phyloP scores from a whole-genome alignment of 2,329 filamentous ascomycete genomes.

The Simplicillium aogashimaense region DNA sequence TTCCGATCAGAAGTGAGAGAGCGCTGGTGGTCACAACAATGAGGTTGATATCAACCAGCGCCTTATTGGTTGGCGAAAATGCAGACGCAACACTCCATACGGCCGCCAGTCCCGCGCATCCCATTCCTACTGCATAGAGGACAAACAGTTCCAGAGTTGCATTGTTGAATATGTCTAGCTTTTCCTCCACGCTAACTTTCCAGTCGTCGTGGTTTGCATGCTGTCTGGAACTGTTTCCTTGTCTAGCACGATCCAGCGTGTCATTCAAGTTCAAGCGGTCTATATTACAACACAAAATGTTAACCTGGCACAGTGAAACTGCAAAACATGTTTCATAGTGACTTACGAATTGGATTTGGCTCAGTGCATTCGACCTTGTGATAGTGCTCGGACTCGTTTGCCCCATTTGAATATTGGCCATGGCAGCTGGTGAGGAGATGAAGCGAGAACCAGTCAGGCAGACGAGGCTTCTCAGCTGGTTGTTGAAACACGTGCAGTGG shows the following conservation, averaged over 20 bases:
- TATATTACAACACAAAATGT: too few relatives aligned
- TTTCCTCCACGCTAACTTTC: neutral
- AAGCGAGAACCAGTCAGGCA: conserved; percentile 41
- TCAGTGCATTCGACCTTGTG: conserved; percentile 35
- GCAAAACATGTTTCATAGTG: neutral
- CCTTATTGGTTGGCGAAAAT: neutral
- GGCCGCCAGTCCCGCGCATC: neutral
- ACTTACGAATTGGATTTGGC: conserved; percentile 27
- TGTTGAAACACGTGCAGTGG: too few relatives aligned
- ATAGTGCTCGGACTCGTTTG: conserved; percentile 22
- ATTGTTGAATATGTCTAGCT: neutral
- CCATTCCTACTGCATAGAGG: neutral
- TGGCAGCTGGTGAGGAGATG: conserved; percentile 38
- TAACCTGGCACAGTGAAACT: neutral
- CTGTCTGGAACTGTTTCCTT: too few relatives aligned
- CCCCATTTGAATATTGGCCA: conserved; percentile 34
- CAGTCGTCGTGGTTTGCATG: neutral
- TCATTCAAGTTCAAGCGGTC: conserved; percentile 12
- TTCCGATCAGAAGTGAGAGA: neutral
- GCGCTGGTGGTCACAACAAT: neutral
- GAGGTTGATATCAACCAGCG: neutral
- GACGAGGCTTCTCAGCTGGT: conserved; percentile 28
- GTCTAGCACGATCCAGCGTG: neutral
- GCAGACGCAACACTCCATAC: neutral
- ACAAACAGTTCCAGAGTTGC: neutral